Base-by-base conservation (phyloP, 805 yeast genomes). In the Myxozyma mucilagina region DNA sequence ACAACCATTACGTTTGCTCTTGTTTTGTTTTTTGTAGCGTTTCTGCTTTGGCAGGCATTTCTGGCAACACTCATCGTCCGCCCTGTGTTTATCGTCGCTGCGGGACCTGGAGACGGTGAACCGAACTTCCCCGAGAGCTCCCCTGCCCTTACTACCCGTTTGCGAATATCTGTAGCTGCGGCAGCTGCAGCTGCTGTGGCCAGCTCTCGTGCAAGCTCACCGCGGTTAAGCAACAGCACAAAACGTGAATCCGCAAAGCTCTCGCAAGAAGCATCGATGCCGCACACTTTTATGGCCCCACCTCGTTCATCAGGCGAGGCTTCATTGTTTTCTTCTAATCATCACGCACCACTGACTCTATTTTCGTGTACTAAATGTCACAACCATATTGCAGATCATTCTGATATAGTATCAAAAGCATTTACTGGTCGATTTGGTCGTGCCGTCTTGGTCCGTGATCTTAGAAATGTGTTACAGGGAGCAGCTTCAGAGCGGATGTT, bases 401-500 rank as follows among this genome's bases (percentile, higher is more conserved):
- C 53, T 5, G n/a, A 31, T 16, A 48, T 61, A 13, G 50, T 63
- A 13, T 60, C 65, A 18, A 62, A 61, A 32, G 49, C 57, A 11
- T 63, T 63, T 36, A 56, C 51, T 9, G 66, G 66, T 31, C 47
- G 65, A 6, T 47, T 47, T 31, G 66, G 66, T 3, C 61, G 49
- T 35, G 66, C 62, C 11, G 53, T 63, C 7, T 58, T 63, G 11
- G 61, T 63, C 14, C 36, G 51, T n/a, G 60, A 47, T 38, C 61
- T 54, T 6, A 41, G 24, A 11, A 63, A 63, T 32, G 41, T 61
- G 18, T 24, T 11, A 5, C 18, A 31, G 9, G 64, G 64, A 32
- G 16, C 39, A n/a, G 49, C 65, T 20, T 42, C 29, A 39, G 65
- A 60, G 20, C 54, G 66, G 39, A 63, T 56, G 66, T 54, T 85